Evolutionary conservation across 2,329 filamentous ascomycete genomes (phyloP), one percentile per base, ranked within the genome.

Genomic region (Fusarium tanahbumbuense): DNA sequence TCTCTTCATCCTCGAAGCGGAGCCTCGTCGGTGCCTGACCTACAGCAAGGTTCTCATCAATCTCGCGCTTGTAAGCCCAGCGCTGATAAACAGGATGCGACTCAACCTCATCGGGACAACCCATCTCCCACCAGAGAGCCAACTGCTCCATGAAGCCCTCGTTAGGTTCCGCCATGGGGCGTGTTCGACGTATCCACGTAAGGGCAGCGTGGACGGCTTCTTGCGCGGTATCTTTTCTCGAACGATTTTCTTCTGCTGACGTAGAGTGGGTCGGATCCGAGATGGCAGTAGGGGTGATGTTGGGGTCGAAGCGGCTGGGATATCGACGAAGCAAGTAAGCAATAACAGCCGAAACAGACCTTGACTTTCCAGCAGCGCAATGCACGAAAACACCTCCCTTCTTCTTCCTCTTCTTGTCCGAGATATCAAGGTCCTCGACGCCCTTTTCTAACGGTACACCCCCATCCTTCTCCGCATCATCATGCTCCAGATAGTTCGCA

Each of bases 321-420:
- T 89, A 85, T 73, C 87, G 87, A 80, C 88, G 90, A 69, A 98
- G 91, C 53, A 98, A 84, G 80, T 94, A 98, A 66, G 96, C 95
- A 61, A 97, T 87, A 57, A 93, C 87, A 71, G 93, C 88, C 32
- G 93, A 91, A 71, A 95, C 92, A 49, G 95, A 98, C 63, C 96
- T 92, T 34, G 94, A 98, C 82, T 97, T 97, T 56, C 96, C 96
- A 90, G 97, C 97, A 23, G 94, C 95, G 85, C 96, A 97, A 81
- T 87, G 85, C 12, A 89, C 87, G 59, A 85, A 86, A 28, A 89
- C 86, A 16, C 81, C 85, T 28, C 82, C 82, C 64, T 52, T 56
- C 44, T 63, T 64, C 62, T 68, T 47, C 32, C 67, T 64, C 55
- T 70, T 58, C 62, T 67, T 66, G 3, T 62, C 54, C 8, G 45